These are phyloP conservation scores for Neurospora sp. DNA, from an alignment of 495 filamentous ascomycete genomes.

Conservation along the genomic window DNA sequence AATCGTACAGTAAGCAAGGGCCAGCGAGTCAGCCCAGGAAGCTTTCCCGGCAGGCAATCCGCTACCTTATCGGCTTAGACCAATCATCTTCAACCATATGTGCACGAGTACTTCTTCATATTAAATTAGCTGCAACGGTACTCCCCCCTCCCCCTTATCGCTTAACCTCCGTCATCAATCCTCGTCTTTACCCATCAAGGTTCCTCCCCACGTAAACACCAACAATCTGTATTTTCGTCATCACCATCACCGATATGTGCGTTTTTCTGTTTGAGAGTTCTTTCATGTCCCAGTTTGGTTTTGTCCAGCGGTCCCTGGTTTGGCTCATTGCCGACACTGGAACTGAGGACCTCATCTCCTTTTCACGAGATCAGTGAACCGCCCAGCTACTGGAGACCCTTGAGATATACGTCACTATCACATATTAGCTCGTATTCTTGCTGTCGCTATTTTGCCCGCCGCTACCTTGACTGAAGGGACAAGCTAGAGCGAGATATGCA, in stretches of 20 bases:
- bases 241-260: background rate
- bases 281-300: background rate
- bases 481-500: background rate
- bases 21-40: background rate
- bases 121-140: background rate
- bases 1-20: background rate
- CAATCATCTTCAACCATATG: background rate
- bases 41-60: background rate
- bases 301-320: background rate
- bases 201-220: background rate
- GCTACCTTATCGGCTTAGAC: background rate
- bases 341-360: background rate
- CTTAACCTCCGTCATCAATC: background rate
- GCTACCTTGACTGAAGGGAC: background rate
- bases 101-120: background rate
- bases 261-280: background rate
- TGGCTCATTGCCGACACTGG: background rate
- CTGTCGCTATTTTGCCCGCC: slow-evolving; percentile 3
- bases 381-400: slow-evolving; percentile 21
- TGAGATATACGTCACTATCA: slow-evolving; percentile 42
- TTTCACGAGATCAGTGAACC: background rate
- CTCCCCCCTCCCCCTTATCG: background rate
- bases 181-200: background rate
- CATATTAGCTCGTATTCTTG: background rate
- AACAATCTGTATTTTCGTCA: background rate